Base-by-base conservation (phyloP, 2,329 filamentous ascomycete genomes). In the Fusarium clavum region DNA sequence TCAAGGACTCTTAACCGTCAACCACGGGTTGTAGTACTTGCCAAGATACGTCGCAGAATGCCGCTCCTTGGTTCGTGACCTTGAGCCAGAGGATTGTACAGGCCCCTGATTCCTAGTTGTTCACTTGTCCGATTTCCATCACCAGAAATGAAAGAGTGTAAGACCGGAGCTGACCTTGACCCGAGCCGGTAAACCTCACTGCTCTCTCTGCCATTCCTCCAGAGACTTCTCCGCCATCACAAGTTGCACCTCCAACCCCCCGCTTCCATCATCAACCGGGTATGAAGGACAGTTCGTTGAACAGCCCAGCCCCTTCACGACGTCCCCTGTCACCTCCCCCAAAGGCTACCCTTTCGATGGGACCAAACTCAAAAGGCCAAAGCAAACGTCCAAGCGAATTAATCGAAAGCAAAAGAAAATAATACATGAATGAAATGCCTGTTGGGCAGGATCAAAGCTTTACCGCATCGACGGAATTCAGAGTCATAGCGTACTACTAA, bases 391-490 rank as follows among this genome's bases (percentile, higher is more conserved):
- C 61, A 40, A 55, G 52, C 51, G 69, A 62, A 61, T 62, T 67
- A 61, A 55, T 61, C 56, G 69, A 53, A 61, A 70, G 68, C 46
- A 74, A 78, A 77, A 76, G 64, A 69, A 76, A 76, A 76, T 58
- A 73, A 54, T 67, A 51, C 43, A 67, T 53, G 40, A 73, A 75
- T 64, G 69, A 75, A 78, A 77, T 73, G 71, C 71, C 72, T 71
- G 72, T 57, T 71, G 32, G 52, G 59, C 59, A 59, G 46, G 64
- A 71, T 77, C 78, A 78, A 74, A 80, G 76, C 76, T 78, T 69
- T 77, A 80, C 73, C 79, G 79, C 79, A 81, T 77, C 79, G 77
- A 82, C 77, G 73, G 63, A 72, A 70, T 68, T 45, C 40, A 49
- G 58, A 57, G 51, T 41, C 59, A 48, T 55, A 44, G 47, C 38